phyloP scores from a whole-genome alignment of 768 basidiomycete species.

The Lactifluus subvellereus region DNA sequence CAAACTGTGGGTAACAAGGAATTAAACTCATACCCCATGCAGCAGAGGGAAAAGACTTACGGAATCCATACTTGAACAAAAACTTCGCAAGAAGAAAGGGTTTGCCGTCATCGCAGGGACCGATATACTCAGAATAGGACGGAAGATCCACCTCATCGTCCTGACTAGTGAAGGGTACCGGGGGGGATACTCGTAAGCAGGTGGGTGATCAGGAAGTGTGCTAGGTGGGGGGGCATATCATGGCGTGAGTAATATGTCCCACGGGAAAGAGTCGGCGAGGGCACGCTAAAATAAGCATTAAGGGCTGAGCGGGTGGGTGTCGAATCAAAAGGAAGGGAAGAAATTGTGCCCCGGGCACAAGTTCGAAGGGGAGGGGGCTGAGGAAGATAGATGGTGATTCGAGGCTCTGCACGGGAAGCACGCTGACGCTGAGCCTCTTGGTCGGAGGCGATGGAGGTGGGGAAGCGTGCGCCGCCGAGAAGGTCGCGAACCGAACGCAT shows the following conservation, averaged over 20 bases:
- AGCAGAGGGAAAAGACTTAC: constrained; percentile 32
- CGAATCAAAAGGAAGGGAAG: neutral
- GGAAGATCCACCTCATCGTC: constrained; percentile 28
- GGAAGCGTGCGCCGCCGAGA: neutral
- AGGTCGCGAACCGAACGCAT: neutral
- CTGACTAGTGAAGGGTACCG: neutral
- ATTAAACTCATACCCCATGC: neutral
- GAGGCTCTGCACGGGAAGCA: neutral
- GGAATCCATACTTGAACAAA: constrained; percentile 46
- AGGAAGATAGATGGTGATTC: neutral
- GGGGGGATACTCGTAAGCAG: neutral
- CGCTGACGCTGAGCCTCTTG: constrained; percentile 6
- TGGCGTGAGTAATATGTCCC: neutral
- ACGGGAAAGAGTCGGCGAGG: neutral
- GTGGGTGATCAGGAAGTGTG: neutral
- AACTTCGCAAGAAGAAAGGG: constrained; percentile 42
- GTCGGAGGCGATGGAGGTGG: constrained; percentile 2
- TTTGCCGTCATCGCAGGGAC: constrained; percentile 29
- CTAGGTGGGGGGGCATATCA: neutral
- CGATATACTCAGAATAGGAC: constrained; percentile 29
- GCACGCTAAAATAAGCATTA: neutral
- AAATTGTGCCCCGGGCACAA: constrained; percentile 14
- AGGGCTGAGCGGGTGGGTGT: neutral
- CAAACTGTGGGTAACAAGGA: constrained; percentile 33
- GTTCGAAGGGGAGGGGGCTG: neutral